Conservation (phyloP, 1,284 basidiomycete species). For the Xerocomus alliaceus region DNA sequence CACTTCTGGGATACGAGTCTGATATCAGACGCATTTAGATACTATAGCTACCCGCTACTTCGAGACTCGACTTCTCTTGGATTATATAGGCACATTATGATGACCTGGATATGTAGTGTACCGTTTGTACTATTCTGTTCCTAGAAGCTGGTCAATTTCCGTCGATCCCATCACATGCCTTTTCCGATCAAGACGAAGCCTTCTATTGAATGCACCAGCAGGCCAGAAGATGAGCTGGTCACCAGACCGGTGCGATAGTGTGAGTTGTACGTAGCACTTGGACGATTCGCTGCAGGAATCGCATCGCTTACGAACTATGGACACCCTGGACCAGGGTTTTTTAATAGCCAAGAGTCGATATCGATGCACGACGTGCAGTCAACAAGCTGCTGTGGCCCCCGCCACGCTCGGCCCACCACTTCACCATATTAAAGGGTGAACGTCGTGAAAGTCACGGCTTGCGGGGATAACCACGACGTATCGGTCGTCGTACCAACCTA, state of each 20-base stretch:
- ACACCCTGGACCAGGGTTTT: background rate
- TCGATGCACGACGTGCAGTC: no score
- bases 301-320: slow-evolving; percentile 1
- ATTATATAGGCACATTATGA: slow-evolving; percentile 23
- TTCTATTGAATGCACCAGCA: no score
- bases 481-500: no score
- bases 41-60: slow-evolving; percentile 15
- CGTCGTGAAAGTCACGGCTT: no score
- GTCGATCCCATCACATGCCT: slow-evolving; percentile 13
- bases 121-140: slow-evolving; percentile 35
- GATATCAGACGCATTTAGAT: slow-evolving; percentile 24
- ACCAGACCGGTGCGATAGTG: background rate
- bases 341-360: no score
- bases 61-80: slow-evolving; percentile 5
- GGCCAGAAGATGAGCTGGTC: no score
- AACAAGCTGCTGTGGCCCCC: background rate
- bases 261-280: slow-evolving; percentile 5
- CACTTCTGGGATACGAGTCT: slow-evolving; percentile 10
- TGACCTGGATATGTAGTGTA: slow-evolving; percentile 32
- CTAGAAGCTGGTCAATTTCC: slow-evolving; percentile 35
- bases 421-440: no score
- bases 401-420: background rate
- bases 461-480: background rate
- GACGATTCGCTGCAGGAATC: slow-evolving; percentile 18
- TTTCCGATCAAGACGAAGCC: background rate